These are phyloP conservation scores for Metschnikowia koreensis DNA, from an alignment of 805 yeast species.

Conservation along the genomic window DNA sequence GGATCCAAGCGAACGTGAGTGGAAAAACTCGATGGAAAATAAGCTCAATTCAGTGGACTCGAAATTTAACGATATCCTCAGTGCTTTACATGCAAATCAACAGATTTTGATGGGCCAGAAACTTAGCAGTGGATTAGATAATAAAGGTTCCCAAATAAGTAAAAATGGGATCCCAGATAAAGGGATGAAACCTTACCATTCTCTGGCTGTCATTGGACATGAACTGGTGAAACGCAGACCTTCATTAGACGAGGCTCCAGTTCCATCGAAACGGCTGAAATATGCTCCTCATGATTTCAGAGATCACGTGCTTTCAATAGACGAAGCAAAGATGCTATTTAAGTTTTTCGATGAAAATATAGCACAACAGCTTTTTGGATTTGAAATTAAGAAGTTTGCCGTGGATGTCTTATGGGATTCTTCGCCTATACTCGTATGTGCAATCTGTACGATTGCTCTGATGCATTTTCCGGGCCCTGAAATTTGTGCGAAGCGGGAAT, in stretches of 20 bases:
- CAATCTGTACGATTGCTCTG: slow-evolving; percentile 61
- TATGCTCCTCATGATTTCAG: slow-evolving; percentile 27
- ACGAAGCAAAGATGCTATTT: slow-evolving; percentile 49
- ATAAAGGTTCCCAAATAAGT: not conserved
- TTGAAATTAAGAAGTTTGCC: slow-evolving; percentile 50
- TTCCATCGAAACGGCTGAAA: not conserved
- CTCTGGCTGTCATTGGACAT: not conserved
- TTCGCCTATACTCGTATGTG: slow-evolving; percentile 57
- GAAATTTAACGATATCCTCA: slow-evolving; percentile 38
- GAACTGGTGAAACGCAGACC: not conserved
- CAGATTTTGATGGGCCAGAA: slow-evolving; percentile 15
- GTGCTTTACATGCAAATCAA: slow-evolving; percentile 31
- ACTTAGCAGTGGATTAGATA: not conserved
- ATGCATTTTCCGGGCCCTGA: slow-evolving; percentile 50
- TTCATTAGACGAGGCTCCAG: not conserved
- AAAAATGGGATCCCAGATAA: not conserved
- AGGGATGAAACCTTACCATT: too few species aligned
- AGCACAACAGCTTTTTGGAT: slow-evolving; percentile 66
- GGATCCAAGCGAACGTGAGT: slow-evolving; percentile 19
- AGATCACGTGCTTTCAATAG: slow-evolving; percentile 32
- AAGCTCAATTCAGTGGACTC: slow-evolving; percentile 36
- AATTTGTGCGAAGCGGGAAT: slow-evolving; percentile 28
- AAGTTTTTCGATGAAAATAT: slow-evolving; percentile 52
- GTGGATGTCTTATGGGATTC: slow-evolving; percentile 50
- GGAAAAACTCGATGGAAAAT: slow-evolving; percentile 37